These are phyloP conservation scores for Nannochloris sp. DNA, from an alignment of 139 green algal genomes.

Conservation along the genomic window DNA sequence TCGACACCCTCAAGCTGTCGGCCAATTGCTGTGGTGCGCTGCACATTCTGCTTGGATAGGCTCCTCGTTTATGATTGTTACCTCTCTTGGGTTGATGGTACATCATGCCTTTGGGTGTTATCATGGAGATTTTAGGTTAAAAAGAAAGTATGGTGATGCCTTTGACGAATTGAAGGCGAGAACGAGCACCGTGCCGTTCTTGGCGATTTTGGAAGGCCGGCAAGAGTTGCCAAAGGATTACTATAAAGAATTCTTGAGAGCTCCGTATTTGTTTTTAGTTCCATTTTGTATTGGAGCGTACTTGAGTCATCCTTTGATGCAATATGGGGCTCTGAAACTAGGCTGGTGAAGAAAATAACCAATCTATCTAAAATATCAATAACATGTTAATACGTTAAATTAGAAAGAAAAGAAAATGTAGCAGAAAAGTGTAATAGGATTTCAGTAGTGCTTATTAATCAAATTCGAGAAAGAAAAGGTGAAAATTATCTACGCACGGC, in stretches of 20 bases:
- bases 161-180: conserved; percentile 80
- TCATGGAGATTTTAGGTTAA: conserved; percentile 87
- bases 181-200: conserved; percentile 84
- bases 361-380: too few species aligned
- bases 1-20: conserved; percentile 60
- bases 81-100: conserved; percentile 72
- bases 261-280: conserved; percentile 75
- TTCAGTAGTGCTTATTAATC: too few species aligned
- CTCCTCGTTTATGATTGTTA: conserved; percentile 83
- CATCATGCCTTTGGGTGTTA: conserved; percentile 93
- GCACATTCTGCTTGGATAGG: conserved; percentile 91
- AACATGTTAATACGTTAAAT: too few species aligned
- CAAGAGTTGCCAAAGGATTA: conserved; percentile 88
- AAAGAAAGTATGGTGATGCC: conserved; percentile 71
- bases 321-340: conserved; percentile 66
- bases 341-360: too few species aligned
- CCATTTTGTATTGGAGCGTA: conserved; percentile 84
- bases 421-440: too few species aligned
- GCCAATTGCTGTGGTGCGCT: conserved; percentile 80
- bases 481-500: too few species aligned
- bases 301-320: conserved; percentile 85
- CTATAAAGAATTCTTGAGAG: conserved; percentile 87
- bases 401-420: too few species aligned
- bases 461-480: too few species aligned
- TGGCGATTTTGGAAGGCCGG: conserved; percentile 80